phyloP scores from a whole-genome alignment of 2,329 filamentous ascomycete species.

The Cytospora leucostoma region DNA sequence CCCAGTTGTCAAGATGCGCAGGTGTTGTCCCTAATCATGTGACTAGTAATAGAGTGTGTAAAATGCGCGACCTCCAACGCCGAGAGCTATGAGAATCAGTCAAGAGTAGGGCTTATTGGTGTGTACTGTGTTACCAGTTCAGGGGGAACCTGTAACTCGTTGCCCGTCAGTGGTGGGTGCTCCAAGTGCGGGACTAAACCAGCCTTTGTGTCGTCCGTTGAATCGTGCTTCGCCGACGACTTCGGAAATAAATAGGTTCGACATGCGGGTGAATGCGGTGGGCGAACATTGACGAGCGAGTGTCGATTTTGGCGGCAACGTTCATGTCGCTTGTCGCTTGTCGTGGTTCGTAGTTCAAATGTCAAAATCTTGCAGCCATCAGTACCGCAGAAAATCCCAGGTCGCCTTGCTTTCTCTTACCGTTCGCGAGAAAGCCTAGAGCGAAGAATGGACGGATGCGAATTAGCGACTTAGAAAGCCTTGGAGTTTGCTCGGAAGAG shows the following conservation, averaged over 20 bases:
- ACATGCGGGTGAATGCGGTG: not conserved
- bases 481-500: conserved; percentile 80
- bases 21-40: conserved; percentile 6
- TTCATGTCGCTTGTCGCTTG: not conserved
- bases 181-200: conserved; percentile 28
- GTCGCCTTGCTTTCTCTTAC: conserved; percentile 29
- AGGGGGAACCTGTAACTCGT: conserved; percentile 28
- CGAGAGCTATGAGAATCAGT: conserved; percentile 28
- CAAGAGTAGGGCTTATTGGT: conserved; percentile 17
- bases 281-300: not conserved
- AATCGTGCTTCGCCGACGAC: conserved; percentile 11
- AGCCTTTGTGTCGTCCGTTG: conserved; percentile 25
- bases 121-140: conserved; percentile 28
- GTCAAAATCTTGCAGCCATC: conserved; percentile 27
- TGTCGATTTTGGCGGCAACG: conserved; percentile 6
- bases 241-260: not conserved
- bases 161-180: conserved; percentile 28
- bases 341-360: conserved; percentile 1
- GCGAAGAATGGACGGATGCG: conserved; percentile 45
- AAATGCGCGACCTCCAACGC: conserved; percentile 4
- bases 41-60: not conserved
- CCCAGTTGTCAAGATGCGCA: conserved; percentile 14
- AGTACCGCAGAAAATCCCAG: conserved; percentile 26
- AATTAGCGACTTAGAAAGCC: conserved; percentile 70
- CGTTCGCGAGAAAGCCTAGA: conserved; percentile 48